Conservation (phyloP, 2,329 filamentous ascomycete genomes). For the Sporothrix variecibatus region DNA sequence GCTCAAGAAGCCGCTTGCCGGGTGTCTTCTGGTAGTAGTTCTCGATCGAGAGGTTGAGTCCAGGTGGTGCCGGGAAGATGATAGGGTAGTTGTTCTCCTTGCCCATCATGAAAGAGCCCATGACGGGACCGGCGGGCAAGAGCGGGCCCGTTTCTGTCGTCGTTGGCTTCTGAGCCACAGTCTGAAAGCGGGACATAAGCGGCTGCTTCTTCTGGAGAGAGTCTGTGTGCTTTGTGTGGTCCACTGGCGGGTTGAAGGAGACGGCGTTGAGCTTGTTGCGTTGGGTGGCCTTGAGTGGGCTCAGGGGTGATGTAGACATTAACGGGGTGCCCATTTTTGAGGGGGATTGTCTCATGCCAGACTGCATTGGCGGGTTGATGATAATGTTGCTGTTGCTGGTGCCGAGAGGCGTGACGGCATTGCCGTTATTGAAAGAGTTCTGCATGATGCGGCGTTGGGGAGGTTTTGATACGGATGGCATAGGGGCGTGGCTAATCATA, state of each 20-base stretch:
- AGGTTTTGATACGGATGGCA: conserved; percentile 54
- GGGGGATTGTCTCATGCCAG: conserved; percentile 64
- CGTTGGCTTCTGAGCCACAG: conserved; percentile 54
- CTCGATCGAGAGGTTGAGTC: conserved; percentile 54
- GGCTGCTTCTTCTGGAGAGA: conserved; percentile 68
- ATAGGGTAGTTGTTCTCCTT: conserved; percentile 60
- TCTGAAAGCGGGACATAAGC: conserved; percentile 61
- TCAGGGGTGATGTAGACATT: conserved; percentile 59
- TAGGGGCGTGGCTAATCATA: conserved; percentile 59
- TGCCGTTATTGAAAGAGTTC: conserved; percentile 30
- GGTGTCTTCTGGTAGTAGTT: conserved; percentile 55
- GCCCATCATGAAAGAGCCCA: conserved; percentile 43
- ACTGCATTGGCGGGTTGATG: conserved; percentile 62
- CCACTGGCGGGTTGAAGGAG: conserved; percentile 65
- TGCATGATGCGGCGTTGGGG: conserved; percentile 48
- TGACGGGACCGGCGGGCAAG: neutral
- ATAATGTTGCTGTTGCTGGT: conserved; percentile 35
- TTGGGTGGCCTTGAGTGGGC: conserved; percentile 56
- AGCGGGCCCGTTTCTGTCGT: conserved; percentile 34
- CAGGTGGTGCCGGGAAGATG: conserved; percentile 51
- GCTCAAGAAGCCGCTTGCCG: conserved; percentile 69
- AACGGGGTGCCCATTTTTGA: conserved; percentile 60
- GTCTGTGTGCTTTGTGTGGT: conserved; percentile 60
- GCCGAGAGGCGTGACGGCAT: conserved; percentile 58
- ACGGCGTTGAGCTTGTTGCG: conserved; percentile 67